Evolutionary conservation across 179 eudicot species (phyloP).

Genomic region (Kewa caespitosa): DNA sequence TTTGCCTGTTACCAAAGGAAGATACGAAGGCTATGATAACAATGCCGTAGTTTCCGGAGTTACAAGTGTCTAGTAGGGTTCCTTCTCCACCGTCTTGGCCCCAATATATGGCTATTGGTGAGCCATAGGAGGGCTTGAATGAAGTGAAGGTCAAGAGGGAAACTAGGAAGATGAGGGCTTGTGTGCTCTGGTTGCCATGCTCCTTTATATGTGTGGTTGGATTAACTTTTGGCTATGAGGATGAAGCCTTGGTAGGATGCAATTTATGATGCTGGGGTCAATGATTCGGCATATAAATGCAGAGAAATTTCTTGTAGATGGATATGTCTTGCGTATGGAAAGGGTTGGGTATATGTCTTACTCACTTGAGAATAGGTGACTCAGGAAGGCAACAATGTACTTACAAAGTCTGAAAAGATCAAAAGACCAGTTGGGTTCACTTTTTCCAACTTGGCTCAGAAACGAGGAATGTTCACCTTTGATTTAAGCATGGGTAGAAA

Average conservation of each 20-base stretch:
- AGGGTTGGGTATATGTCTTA: too few relatives aligned
- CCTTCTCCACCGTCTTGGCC: slow-evolving; percentile 54
- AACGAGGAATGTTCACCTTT: too few relatives aligned
- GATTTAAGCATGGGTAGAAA: too few relatives aligned
- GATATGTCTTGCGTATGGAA: too few relatives aligned
- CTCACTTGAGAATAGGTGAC: too few relatives aligned
- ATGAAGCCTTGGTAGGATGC: neutral
- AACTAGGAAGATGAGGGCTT: slow-evolving; percentile 12
- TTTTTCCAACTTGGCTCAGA: too few relatives aligned
- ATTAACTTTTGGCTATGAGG: neutral
- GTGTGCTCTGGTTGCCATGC: slow-evolving; percentile 18
- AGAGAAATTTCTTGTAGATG: too few relatives aligned
- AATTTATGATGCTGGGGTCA: slow-evolving; percentile 3
- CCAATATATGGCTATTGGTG: slow-evolving; percentile 48
- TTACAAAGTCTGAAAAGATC: too few relatives aligned
- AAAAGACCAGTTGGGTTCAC: too few relatives aligned
- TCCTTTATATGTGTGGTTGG: neutral
- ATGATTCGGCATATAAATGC: too few relatives aligned
- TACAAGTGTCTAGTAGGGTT: slow-evolving; percentile 42
- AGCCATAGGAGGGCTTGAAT: slow-evolving; percentile 29
- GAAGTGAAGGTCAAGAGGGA: slow-evolving; percentile 15
- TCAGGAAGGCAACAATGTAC: too few relatives aligned
- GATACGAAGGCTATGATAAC: slow-evolving; percentile 40
- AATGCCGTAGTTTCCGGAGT: slow-evolving; percentile 40
- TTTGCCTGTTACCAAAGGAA: slow-evolving; percentile 39